Percentiles rank a stretch among this genome's conserved stretches.
Evolutionary conservation across 1,139 yeast genomes (phyloP).

Genomic region (Yueomyces sp.): DNA sequence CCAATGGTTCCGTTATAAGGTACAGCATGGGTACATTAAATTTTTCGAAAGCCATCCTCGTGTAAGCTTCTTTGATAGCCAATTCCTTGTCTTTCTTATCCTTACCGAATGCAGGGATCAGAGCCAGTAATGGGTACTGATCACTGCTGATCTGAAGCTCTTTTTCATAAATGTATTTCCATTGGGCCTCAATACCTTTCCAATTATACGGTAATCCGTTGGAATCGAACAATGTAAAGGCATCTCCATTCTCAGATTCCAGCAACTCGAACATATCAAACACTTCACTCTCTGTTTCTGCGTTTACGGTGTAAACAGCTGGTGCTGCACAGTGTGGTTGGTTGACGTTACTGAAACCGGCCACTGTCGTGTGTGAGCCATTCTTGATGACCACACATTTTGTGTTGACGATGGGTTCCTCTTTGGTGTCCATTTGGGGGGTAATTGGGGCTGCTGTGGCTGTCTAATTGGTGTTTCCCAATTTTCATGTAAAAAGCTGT

Average conservation of each 20-base stretch:
- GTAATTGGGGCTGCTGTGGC: too few relatives aligned
- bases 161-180: slow-evolving; percentile 42
- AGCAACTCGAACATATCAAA: slow-evolving; percentile 32
- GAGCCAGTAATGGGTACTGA: slow-evolving; percentile 52
- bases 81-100: slow-evolving; percentile 33
- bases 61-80: slow-evolving; percentile 25
- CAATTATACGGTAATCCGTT: slow-evolving; percentile 58
- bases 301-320: slow-evolving; percentile 32
- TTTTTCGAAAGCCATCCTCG: slow-evolving; percentile 54
- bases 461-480: too few relatives aligned
- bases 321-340: slow-evolving; percentile 48
- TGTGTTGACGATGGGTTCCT: slow-evolving; percentile 2
- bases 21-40: slow-evolving; percentile 57
- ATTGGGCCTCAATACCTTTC: slow-evolving; percentile 45
- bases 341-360: slow-evolving; percentile 59
- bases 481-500: too few relatives aligned
- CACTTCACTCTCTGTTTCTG: slow-evolving; percentile 24
- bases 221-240: slow-evolving; percentile 45
- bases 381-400: slow-evolving; percentile 49
- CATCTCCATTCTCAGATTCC: slow-evolving; percentile 26
- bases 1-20: slow-evolving; percentile 55
- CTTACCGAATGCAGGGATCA: slow-evolving; percentile 48
- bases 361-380: slow-evolving; percentile 53
- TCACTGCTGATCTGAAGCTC: slow-evolving; percentile 35
- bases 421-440: neutral